Percentiles rank a stretch among this genome's conserved stretches.
These are phyloP conservation scores for Pontederia paniculata DNA, from an alignment of 176 grass and related monocot genomes.

Conservation along the genomic window DNA sequence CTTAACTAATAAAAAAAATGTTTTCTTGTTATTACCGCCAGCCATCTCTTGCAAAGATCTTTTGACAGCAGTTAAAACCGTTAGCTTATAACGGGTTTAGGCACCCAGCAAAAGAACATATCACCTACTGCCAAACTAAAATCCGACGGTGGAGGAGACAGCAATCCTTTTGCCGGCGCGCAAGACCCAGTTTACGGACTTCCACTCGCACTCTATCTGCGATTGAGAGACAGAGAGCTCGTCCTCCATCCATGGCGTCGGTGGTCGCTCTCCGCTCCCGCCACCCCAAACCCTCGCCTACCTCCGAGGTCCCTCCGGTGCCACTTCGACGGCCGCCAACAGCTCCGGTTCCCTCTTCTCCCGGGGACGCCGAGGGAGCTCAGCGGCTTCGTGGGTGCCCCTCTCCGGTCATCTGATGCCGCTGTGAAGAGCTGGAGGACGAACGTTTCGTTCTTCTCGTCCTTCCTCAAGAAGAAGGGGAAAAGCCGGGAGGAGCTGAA, in stretches of 20 bases:
- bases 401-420: background rate
- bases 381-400: background rate
- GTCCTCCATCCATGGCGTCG: background rate
- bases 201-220: too few species aligned
- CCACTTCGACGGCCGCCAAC: background rate
- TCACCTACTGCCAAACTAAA: too few species aligned
- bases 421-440: slow-evolving; percentile 26
- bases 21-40: too few species aligned
- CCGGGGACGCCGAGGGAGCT: background rate
- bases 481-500: slow-evolving; percentile 50
- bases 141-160: too few species aligned
- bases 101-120: too few species aligned
- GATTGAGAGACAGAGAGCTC: too few species aligned
- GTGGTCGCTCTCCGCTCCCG: background rate
- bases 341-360: background rate
- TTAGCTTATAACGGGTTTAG: too few species aligned
- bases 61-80: too few species aligned
- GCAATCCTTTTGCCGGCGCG: too few species aligned
- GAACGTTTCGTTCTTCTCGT: slow-evolving; percentile 58
- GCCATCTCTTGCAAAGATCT: too few species aligned
- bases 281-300: background rate
- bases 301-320: background rate
- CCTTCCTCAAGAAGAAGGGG: slow-evolving; percentile 47
- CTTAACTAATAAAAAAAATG: too few species aligned
- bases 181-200: too few species aligned